These are phyloP conservation scores for Volvox reticuliferus DNA, from an alignment of 139 green algal species.

Conservation along the genomic window DNA sequence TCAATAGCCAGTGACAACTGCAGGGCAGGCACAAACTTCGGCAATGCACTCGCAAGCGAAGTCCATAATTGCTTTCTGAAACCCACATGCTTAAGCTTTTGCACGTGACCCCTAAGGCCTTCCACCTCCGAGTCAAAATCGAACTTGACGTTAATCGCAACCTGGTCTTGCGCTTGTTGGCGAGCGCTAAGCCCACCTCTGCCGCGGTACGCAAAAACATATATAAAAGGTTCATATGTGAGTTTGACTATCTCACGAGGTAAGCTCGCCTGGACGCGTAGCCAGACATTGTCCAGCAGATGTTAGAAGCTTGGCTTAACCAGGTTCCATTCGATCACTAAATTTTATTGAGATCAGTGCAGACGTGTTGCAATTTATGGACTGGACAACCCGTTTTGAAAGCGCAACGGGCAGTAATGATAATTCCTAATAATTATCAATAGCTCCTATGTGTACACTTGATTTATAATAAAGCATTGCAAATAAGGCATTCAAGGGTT, in stretches of 20 bases:
- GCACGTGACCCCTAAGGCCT: constrained; percentile 33
- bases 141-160: constrained; percentile 58
- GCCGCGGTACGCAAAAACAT: background rate
- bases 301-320: no score
- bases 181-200: constrained; percentile 44
- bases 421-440: no score
- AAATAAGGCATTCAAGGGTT: no score
- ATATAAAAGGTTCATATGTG: background rate
- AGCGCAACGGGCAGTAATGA: no score
- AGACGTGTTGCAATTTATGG: no score
- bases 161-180: constrained; percentile 41
- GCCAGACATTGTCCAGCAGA: constrained; percentile 7
- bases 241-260: background rate
- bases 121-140: constrained; percentile 58
- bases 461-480: no score
- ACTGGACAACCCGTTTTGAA: no score
- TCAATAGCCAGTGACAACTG: constrained; percentile 54
- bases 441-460: no score
- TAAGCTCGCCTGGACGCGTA: constrained; percentile 19
- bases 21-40: background rate
- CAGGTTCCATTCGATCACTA: no score
- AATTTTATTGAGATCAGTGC: no score
- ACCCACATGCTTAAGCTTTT: constrained; percentile 51
- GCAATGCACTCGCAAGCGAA: no score
- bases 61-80: background rate